A percentile compares a stretch with the other conserved stretches of the same genome.
Evolutionary conservation across 192 early-diverging fungal genomes (phyloP).

Genomic region (Phlyctochytrium planicorne): DNA sequence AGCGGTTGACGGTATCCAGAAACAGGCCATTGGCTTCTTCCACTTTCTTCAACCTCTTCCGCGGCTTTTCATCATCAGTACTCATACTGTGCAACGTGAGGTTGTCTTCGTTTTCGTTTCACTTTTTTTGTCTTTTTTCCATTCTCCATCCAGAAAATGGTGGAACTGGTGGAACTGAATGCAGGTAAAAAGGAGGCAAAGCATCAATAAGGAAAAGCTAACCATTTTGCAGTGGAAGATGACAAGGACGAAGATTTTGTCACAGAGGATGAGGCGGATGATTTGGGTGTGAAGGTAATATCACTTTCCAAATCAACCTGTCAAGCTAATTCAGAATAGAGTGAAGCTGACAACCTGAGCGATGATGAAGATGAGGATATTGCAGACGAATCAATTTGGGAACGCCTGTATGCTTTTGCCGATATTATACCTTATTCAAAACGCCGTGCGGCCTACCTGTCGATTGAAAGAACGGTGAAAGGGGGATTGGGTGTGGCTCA

Average conservation of each 20-base stretch:
- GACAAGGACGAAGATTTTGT: slow-evolving; percentile 42
- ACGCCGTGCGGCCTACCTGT: slow-evolving; percentile 61
- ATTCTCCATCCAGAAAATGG: too few relatives aligned
- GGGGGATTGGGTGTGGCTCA: slow-evolving; percentile 47
- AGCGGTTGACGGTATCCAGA: slow-evolving; percentile 82
- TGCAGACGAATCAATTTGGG: slow-evolving; percentile 75
- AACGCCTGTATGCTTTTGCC: slow-evolving; percentile 78
- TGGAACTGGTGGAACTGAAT: too few relatives aligned
- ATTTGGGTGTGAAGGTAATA: slow-evolving; percentile 10
- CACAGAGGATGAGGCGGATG: slow-evolving; percentile 35
- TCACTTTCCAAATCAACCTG: background rate
- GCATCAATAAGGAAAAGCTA: too few relatives aligned
- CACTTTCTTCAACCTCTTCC: slow-evolving; percentile 7
- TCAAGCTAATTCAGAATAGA: background rate
- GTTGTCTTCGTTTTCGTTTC: too few relatives aligned
- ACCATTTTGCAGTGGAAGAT: too few relatives aligned
- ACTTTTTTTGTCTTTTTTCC: too few relatives aligned
- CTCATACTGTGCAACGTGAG: too few relatives aligned
- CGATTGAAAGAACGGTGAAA: slow-evolving; percentile 54
- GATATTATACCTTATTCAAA: slow-evolving; percentile 83
- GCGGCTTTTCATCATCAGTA: slow-evolving; percentile 1
- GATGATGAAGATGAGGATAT: slow-evolving; percentile 47
- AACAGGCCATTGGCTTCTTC: slow-evolving; percentile 54
- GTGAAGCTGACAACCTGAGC: too few relatives aligned
- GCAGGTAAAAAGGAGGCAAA: too few relatives aligned